Evolutionary conservation across 1,139 yeast genomes (phyloP), one percentile per base, ranked within the genome.

Genomic region (Yamadazyma sp.): DNA sequence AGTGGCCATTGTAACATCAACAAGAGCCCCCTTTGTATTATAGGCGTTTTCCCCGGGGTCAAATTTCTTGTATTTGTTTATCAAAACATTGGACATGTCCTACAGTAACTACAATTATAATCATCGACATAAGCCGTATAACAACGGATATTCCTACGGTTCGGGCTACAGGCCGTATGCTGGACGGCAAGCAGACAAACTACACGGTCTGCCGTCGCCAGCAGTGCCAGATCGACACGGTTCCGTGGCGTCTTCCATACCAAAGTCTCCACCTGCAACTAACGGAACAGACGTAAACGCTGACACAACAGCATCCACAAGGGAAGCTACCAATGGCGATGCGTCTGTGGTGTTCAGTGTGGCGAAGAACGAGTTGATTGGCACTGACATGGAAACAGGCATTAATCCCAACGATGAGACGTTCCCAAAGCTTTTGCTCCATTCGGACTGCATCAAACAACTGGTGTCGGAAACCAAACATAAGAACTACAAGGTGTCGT

Each of bases 401-500:
- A 47, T 48, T 10, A 69, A 70, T 43, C 51, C 54, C 2, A 49
- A 48, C 30, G 76, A 71, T 46, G 42, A 49, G 12, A 56, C 58
- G 17, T 64, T 65, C 40, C 44, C 60, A 13, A 57, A 53, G 36
- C 54, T 70, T 14, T 46, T 57, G 33, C 67, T 67, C 40, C 73
- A 68, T 47, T 29, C 41, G 1, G 69, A 62, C 35, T 46, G 50
- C 43, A 45, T 48, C 25, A 41, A 44, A 1, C 41, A 52, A 4
- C 65, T 62, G 28, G 35, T 46, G 3, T 47, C 47, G 33, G 20
- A 15, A 15, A 15, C 29, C 3, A 9, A 15, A 27, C 29, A 27
- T 27, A 70, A 64, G 45, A 62, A 72, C 58, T 63, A 61, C 51
- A 61, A 62, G 41, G 78, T 77, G 2, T 36, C 64, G 2, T 79